Evolutionary conservation across 495 filamentous ascomycete species (phyloP), one percentile per base, ranked within the genome.

Genomic region (Thermochaetoides thermophila): DNA sequence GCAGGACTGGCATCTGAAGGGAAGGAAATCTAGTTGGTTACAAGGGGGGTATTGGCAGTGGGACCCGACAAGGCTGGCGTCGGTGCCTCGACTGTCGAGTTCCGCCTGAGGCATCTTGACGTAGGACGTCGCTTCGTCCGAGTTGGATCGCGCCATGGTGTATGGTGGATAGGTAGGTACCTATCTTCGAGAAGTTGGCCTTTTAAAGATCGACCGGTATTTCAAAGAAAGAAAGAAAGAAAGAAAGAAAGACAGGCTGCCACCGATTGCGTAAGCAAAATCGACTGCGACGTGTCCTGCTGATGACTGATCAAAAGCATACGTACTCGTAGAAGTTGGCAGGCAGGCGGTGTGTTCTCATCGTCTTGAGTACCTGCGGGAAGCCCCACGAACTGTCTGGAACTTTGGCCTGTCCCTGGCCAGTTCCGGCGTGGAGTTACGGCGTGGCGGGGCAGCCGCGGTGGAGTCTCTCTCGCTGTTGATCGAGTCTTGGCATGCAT

Each of bases 11-110:
- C 89, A 97, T 44, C 73, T 68, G 62, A 95, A 97, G 24, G 89
- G 89, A 8, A 97, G 77, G 62, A 96, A 96, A 61, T 96, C 91
- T 29, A 96, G 81, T 49, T 81, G 77, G 52, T 85, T 75, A 69
- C 89, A 97, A 68, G 82, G 85, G 42, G 73, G 59, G 60, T 80
- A 76, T 57, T 95, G 74, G 68, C 89, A 97, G 63, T 93, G 84
- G 34, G 74, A 72, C 46, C 89, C 89, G 53, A 96, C 81, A 8
- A 82, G 69, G 43, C 78, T 76, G 23, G 82, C 71, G 59, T 94
- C 84, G 48, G 59, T 78, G 27, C 80, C 71, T 55, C 87, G 80
- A 49, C 57, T 32, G 45, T 77, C 66, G 57, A 76, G 75, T 50
- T 53, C 52, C 36, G 52, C 74, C 44, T 57, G 40, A 33, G 55